Evolutionary conservation across 2,329 filamentous ascomycete genomes (phyloP).

Genomic region (Graphilbum ipis-grandicollis): DNA sequence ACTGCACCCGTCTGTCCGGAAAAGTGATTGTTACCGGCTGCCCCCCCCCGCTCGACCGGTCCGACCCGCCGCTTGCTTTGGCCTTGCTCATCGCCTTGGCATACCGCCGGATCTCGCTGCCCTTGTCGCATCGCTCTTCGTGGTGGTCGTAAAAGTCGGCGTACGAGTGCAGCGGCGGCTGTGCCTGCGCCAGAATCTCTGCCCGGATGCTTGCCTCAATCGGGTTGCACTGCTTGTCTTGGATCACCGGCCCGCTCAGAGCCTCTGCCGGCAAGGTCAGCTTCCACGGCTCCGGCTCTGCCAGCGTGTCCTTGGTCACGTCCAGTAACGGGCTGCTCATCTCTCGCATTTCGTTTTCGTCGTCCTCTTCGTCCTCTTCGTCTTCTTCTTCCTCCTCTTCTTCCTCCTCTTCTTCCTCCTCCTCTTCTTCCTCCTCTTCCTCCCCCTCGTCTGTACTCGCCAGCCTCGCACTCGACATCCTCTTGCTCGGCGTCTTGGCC

Average conservation of each 20-base stretch:
- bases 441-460: slow-evolving; percentile 14
- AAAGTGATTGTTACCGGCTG: slow-evolving; percentile 52
- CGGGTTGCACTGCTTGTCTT: slow-evolving; percentile 75
- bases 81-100: slow-evolving; percentile 48
- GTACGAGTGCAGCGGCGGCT: slow-evolving; percentile 58
- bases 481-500: slow-evolving; percentile 62
- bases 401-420: slow-evolving; percentile 10
- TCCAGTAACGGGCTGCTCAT: slow-evolving; percentile 43
- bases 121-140: slow-evolving; percentile 43
- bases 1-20: slow-evolving; percentile 44
- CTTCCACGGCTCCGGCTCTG: too few species aligned
- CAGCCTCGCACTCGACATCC: slow-evolving; percentile 14
- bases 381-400: slow-evolving; percentile 20
- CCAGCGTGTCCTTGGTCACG: slow-evolving; percentile 28
- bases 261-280: too few species aligned
- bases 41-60: slow-evolving; percentile 41
- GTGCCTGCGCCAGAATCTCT: slow-evolving; percentile 56
- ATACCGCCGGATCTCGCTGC: slow-evolving; percentile 65
- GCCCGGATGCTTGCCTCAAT: slow-evolving; percentile 60
- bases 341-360: too few species aligned
- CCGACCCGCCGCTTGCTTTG: slow-evolving; percentile 26
- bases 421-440: slow-evolving; percentile 11
- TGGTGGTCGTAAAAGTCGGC: slow-evolving; percentile 64
- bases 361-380: background rate
- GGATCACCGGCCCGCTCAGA: slow-evolving; percentile 56